Evolutionary conservation across 495 filamentous ascomycete species (phyloP).

Genomic region (Penicillium coffeae): DNA sequence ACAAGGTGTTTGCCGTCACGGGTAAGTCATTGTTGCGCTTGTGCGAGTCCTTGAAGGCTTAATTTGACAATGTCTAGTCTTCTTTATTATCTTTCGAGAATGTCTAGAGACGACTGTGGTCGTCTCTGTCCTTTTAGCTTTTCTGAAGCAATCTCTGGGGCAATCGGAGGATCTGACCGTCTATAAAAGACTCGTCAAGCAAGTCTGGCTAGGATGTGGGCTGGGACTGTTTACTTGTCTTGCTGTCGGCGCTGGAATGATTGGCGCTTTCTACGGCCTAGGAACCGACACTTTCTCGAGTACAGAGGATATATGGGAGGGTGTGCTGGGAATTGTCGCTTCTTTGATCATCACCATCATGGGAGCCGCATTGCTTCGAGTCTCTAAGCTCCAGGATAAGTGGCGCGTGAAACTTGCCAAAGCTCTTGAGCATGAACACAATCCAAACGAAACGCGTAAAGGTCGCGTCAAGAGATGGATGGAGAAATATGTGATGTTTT

Average conservation of each 20-base stretch:
- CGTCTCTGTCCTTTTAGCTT: slow-evolving; percentile 76
- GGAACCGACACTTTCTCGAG: slow-evolving; percentile 60
- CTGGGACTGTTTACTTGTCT: slow-evolving; percentile 64
- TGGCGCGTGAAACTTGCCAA: slow-evolving; percentile 76
- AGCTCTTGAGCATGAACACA: slow-evolving; percentile 53
- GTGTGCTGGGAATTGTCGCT: slow-evolving; percentile 66
- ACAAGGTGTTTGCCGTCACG: slow-evolving; percentile 22
- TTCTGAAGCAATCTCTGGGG: slow-evolving; percentile 73
- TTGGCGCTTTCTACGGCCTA: slow-evolving; percentile 74
- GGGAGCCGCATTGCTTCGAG: slow-evolving; percentile 73
- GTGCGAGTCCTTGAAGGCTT: background rate
- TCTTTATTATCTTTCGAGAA: slow-evolving; percentile 86
- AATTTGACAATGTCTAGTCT: slow-evolving; percentile 42
- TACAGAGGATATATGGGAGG: slow-evolving; percentile 76
- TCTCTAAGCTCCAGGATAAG: slow-evolving; percentile 80
- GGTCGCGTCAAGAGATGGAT: slow-evolving; percentile 57
- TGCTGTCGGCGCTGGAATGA: slow-evolving; percentile 65
- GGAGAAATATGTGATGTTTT: slow-evolving; percentile 79
- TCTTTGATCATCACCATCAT: slow-evolving; percentile 74
- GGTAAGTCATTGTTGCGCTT: slow-evolving; percentile 8
- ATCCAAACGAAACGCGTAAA: slow-evolving; percentile 16
- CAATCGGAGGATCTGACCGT: slow-evolving; percentile 48
- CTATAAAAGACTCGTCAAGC: slow-evolving; percentile 66
- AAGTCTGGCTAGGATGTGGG: slow-evolving; percentile 71
- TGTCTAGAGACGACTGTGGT: slow-evolving; percentile 76